Evolutionary conservation across 176 grass and related monocot species (phyloP).

Genomic region (Cymbopogon citratus): DNA sequence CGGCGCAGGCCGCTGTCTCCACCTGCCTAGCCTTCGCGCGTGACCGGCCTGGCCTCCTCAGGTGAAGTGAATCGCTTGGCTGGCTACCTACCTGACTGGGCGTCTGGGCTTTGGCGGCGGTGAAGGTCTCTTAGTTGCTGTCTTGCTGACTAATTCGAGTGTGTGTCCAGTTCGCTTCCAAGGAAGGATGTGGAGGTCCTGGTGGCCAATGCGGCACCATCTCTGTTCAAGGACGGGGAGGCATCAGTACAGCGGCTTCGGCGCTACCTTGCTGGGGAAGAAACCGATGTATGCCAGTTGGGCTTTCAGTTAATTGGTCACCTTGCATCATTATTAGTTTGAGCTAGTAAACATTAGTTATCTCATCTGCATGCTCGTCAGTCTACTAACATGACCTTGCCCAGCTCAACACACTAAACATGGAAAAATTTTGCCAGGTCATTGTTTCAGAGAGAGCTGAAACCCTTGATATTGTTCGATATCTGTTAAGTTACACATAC

Average conservation of each 20-base stretch:
- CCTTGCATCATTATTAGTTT: background rate
- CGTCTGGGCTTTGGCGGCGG: background rate
- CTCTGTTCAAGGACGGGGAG: conserved; percentile 70
- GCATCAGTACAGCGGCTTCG: conserved; percentile 49
- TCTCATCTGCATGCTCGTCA: background rate
- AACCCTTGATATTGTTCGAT: conserved; percentile 79
- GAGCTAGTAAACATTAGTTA: background rate
- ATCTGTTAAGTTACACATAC: conserved; percentile 70
- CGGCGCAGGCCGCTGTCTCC: conserved; percentile 35
- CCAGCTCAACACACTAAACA: conserved; percentile 21
- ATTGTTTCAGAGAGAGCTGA: conserved; percentile 46
- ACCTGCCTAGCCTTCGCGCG: conserved; percentile 70
- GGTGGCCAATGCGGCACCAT: conserved; percentile 49
- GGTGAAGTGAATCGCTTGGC: conserved; percentile 35
- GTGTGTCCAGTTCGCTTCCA: conserved; percentile 45
- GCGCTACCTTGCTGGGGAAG: conserved; percentile 43
- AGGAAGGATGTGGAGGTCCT: conserved; percentile 73
- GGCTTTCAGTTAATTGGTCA: background rate
- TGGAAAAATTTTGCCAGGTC: conserved; percentile 32
- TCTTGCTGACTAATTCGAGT: background rate
- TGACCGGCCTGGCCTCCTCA: conserved; percentile 60
- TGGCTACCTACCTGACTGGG: background rate
- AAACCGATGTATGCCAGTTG: conserved; percentile 43
- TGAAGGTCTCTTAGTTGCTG: background rate
- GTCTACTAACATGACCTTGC: background rate